Evolutionary conservation across 768 basidiomycete genomes (phyloP), one percentile per base, ranked within the genome.

Genomic region (Lactarius trivialis): DNA sequence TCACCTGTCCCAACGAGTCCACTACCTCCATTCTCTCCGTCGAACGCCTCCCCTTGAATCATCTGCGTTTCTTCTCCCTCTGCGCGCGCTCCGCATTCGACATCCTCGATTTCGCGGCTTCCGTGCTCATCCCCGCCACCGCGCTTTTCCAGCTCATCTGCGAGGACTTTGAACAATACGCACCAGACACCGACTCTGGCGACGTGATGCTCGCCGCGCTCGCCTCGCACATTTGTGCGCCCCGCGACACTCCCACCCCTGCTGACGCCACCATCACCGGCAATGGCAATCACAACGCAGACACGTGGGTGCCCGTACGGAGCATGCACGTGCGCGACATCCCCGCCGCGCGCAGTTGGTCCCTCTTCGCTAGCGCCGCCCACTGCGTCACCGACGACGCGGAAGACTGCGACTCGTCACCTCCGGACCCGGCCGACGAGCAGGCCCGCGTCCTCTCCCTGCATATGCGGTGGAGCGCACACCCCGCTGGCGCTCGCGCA

Each of bases 61-160:
- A 30, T 19, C 56, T 65, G 0, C 60, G 61, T 30, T 63, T 57
- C 56, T 58, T 65, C 60, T 63, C 55, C 15, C 61, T 65, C 5
- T 63, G 52, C 21, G 56, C 64, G 6, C 45, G 26, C 9, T 64
- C 64, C 36, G 64, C 61, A 6, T 32, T 64, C 43, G 64, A 65
- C 64, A 65, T 65, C 50, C 56, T 65, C 43, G 61, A 63, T 30
- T 30, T 65, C 34, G 45, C 60, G 0, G 60, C 56, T 6, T 43
- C 41, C 28, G 43, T 65, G 26, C 55, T 64, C 30, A 34, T 65
- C 19, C 64, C 64, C 6, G 34, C 60, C 12, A 56, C 60, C 26
- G 55, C 60, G 3, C 56, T 57, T 49, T 63, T 65, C 52, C 60
- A 56, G 32, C 61, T 65, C 51, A 63, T 63, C 28, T 65, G 64